Evolutionary conservation across 805 yeast genomes (phyloP), one percentile per base, ranked within the genome.

Genomic region (Kazachstania psychrophila): DNA sequence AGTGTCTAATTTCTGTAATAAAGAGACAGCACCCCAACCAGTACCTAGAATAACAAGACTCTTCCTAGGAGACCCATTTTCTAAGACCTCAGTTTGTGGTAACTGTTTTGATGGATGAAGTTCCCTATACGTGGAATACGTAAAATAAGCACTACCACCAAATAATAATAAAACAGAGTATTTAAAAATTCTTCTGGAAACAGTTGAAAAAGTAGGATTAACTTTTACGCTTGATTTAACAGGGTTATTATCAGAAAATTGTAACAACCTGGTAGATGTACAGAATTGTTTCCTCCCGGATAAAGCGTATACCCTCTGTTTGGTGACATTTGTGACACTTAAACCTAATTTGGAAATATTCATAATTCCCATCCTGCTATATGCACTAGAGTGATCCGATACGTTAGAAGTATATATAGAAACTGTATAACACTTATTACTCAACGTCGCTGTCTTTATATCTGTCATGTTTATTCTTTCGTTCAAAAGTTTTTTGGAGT

Each of bases 1-100:
- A 26, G 96, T 80, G 60, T 88, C 96, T 59, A 88, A 68, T 56
- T 79, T 75, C 65, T 84, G 85, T 62, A 88, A 70, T 43, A 87
- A 65, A 3, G 95, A 78, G 36, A 88, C 81, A 10, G 94, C 75
- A 42, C 95, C 96, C 97, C 97, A 88, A 36, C 97, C 97, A 15
- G 95, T 77, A 41, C 94, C 94, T 56, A 75, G 73, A 61, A 72
- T 79, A 36, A 89, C 92, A 43, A 68, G 40, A 18, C 63, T 66
- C 50, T 65, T 65, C 44, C 64, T 61, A 35, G 64, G 64, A 14
- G 65, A 56, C 22, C 70, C 70, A 46, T 68, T 68, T 30, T 68
- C 65, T 44, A 73, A 67, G 14, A 65, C 60, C 10, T 74, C 66
- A n/a, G 73, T 63, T 54, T 80, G 87, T 36, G 79, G 77, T 34